Percentiles rank a stretch among this genome's conserved stretches.
phyloP scores from a whole-genome alignment of 805 yeast genomes.

The Teunomyces cretensis region DNA sequence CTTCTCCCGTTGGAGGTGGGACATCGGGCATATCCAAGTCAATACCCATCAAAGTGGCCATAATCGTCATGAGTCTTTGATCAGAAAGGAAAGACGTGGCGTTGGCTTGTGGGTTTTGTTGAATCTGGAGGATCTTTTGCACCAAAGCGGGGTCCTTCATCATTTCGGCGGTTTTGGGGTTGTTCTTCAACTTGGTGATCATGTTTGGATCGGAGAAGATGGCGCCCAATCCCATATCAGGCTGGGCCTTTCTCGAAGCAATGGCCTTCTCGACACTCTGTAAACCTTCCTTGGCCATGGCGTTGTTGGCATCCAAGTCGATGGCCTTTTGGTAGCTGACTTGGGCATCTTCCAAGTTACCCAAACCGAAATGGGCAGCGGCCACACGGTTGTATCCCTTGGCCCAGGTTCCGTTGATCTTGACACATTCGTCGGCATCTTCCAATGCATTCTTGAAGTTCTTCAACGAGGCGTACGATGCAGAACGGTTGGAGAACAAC shows the following conservation, averaged over 20 bases:
- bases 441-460: constrained; percentile 70
- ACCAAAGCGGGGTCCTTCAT: constrained; percentile 88
- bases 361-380: constrained; percentile 89
- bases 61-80: constrained; percentile 82
- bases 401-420: constrained; percentile 85
- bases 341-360: constrained; percentile 73
- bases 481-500: constrained; percentile 90
- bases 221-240: constrained; percentile 74
- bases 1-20: constrained; percentile 11
- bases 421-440: constrained; percentile 84
- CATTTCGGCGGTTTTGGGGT: constrained; percentile 85
- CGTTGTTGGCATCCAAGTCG: constrained; percentile 75
- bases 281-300: constrained; percentile 85
- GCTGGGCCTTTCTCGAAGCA: constrained; percentile 49
- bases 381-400: constrained; percentile 94
- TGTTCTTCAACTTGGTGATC: constrained; percentile 68
- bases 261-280: constrained; percentile 65
- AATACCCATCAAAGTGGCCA: constrained; percentile 84
- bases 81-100: constrained; percentile 71
- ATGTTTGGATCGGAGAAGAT: constrained; percentile 80
- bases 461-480: constrained; percentile 77
- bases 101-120: constrained; percentile 72
- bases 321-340: constrained; percentile 73
- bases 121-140: constrained; percentile 59
- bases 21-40: constrained; percentile 52